Conservation (phyloP, 345 rosid genomes). For the Crucihimalaya himalaica region DNA sequence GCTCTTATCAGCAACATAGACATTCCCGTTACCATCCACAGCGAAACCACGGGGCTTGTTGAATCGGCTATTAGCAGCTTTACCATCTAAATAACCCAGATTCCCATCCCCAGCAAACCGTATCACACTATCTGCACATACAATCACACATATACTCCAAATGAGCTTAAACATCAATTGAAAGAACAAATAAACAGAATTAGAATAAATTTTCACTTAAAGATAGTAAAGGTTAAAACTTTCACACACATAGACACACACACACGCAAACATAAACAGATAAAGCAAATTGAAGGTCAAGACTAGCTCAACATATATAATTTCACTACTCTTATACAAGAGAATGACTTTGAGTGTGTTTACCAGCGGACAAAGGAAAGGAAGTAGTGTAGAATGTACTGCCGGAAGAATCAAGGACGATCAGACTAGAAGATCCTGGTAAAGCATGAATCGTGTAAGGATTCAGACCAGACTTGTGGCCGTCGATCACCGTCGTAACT, state of each 20-base stretch:
- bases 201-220: not conserved
- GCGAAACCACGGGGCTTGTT: constrained; percentile 54
- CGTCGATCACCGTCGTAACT: constrained; percentile 59
- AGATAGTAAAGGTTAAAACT: constrained; percentile 6
- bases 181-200: not conserved
- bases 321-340: not conserved
- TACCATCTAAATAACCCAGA: constrained; percentile 51
- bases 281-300: not conserved
- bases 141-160: not conserved
- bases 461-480: constrained; percentile 51
- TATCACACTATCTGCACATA: constrained; percentile 47
- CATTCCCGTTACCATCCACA: constrained; percentile 61
- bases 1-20: constrained; percentile 65
- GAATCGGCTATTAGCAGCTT: constrained; percentile 52
- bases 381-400: constrained; percentile 57
- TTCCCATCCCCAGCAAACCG: constrained; percentile 52
- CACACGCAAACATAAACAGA: too few relatives aligned
- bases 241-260: not conserved
- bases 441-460: constrained; percentile 47
- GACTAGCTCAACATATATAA: not conserved
- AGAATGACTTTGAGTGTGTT: not conserved
- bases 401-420: constrained; percentile 50
- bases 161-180: not conserved
- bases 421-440: constrained; percentile 53
- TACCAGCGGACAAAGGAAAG: constrained; percentile 56